Evolutionary conservation across 1,284 basidiomycete genomes (phyloP).

Genomic region (Sphaerobolus stellatus): DNA sequence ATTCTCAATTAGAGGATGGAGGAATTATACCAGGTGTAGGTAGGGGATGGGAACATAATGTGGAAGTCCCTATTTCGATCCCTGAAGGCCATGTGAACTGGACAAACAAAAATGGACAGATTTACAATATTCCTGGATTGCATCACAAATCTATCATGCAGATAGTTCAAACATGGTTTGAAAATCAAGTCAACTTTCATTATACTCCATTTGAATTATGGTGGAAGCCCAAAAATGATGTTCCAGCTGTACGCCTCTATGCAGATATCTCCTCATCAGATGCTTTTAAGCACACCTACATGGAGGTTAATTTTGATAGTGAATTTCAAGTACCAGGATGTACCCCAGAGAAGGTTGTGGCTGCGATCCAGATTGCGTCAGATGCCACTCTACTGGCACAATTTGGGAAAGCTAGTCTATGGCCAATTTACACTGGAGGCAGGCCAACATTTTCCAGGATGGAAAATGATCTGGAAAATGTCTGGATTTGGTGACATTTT

Average conservation of each 20-base stretch:
- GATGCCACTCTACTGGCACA: conserved; percentile 13
- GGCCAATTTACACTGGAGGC: too few species aligned
- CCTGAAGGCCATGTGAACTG: not conserved
- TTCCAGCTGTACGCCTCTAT: not conserved
- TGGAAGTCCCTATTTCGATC: not conserved
- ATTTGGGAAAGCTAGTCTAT: conserved; percentile 18
- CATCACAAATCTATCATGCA: not conserved
- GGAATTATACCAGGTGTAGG: not conserved
- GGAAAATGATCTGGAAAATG: too few species aligned
- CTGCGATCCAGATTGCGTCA: conserved; percentile 12
- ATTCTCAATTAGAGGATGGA: not conserved
- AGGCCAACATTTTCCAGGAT: too few species aligned
- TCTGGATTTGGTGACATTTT: too few species aligned
- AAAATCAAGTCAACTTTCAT: not conserved
- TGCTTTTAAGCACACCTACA: conserved; percentile 26
- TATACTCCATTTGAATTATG: not conserved
- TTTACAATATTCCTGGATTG: not conserved
- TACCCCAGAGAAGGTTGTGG: conserved; percentile 1
- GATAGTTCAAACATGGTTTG: not conserved
- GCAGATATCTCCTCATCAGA: conserved; percentile 13
- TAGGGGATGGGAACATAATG: not conserved
- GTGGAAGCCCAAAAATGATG: not conserved
- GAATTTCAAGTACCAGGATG: not conserved
- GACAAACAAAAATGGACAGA: not conserved
- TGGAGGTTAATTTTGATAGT: conserved; percentile 20